A percentile compares a stretch with the other conserved stretches of the same genome.
phyloP scores from a whole-genome alignment of 2,329 filamentous ascomycete species.

The Xylaria sp. region DNA sequence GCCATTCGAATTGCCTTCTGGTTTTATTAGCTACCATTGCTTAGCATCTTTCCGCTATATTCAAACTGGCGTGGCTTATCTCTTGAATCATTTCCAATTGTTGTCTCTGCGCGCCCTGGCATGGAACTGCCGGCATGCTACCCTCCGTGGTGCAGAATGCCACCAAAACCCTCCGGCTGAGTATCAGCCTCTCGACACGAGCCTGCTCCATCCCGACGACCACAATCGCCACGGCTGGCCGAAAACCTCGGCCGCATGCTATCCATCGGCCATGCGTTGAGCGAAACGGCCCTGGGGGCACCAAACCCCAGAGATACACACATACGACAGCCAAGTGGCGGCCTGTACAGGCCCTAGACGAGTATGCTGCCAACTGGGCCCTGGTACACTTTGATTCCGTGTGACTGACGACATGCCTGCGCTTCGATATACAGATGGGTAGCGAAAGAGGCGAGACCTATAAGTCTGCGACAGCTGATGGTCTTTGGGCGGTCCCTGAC shows the following conservation, averaged over 20 bases:
- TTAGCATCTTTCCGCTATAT: not conserved
- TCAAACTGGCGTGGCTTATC: not conserved
- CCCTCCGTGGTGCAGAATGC: slow-evolving; percentile 53
- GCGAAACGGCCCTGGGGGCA: slow-evolving; percentile 22
- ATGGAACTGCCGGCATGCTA: slow-evolving; percentile 50
- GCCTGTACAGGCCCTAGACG: slow-evolving; percentile 67
- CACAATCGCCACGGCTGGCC: not conserved
- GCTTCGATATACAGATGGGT: slow-evolving; percentile 75
- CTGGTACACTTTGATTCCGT: not conserved
- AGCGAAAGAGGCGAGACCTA: slow-evolving; percentile 88
- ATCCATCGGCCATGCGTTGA: slow-evolving; percentile 1
- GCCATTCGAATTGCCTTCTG: not conserved
- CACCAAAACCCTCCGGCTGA: slow-evolving; percentile 45
- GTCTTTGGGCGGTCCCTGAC: slow-evolving; percentile 95
- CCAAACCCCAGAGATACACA: slow-evolving; percentile 35
- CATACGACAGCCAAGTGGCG: slow-evolving; percentile 58
- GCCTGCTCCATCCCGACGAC: slow-evolving; percentile 6
- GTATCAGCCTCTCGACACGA: slow-evolving; percentile 4
- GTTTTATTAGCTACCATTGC: not conserved
- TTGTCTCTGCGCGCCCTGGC: slow-evolving; percentile 29
- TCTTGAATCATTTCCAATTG: not conserved
- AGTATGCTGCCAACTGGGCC: slow-evolving; percentile 52
- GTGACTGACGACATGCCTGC: slow-evolving; percentile 18
- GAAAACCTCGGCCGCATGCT: slow-evolving; percentile 24
- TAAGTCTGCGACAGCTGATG: slow-evolving; percentile 93